Evolutionary conservation across 2,329 filamentous ascomycete species (phyloP).

Genomic region (Capronia americana): DNA sequence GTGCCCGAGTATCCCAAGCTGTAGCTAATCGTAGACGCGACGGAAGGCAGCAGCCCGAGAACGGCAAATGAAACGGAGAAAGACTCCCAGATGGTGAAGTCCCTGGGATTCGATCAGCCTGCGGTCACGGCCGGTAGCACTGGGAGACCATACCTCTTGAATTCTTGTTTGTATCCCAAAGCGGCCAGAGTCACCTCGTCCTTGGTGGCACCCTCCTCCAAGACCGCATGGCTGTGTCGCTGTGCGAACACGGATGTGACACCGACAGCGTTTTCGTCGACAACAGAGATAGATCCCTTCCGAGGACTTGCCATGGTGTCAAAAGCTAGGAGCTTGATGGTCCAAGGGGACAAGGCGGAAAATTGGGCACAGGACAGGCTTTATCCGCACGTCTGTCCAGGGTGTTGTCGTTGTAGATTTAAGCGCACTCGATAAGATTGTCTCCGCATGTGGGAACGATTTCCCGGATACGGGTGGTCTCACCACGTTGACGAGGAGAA

Average conservation of each 20-base stretch:
- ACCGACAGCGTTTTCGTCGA: constrained; percentile 30
- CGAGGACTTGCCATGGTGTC: constrained; percentile 22
- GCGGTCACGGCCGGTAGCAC: neutral
- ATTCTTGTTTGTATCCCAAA: constrained; percentile 48
- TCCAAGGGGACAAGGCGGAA: neutral
- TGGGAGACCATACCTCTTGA: constrained; percentile 36
- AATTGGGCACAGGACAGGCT: neutral
- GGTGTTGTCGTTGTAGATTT: neutral
- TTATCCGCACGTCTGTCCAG: constrained; percentile 7
- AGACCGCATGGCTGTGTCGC: constrained; percentile 32
- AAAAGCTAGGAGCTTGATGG: neutral
- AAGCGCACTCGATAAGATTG: constrained; percentile 7
- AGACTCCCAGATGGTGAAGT: constrained; percentile 44
- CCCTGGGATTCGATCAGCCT: constrained; percentile 31
- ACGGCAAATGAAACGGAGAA: constrained; percentile 48
- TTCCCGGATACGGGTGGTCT: neutral
- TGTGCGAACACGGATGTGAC: constrained; percentile 38
- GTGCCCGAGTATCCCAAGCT: constrained; percentile 46
- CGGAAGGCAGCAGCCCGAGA: constrained; percentile 48
- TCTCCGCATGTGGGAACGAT: constrained; percentile 5
- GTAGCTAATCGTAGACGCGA: constrained; percentile 48
- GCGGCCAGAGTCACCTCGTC: constrained; percentile 53
- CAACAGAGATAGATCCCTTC: constrained; percentile 29
- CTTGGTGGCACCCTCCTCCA: constrained; percentile 41
- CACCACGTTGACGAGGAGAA: neutral